Conservation (phyloP, 2,329 filamentous ascomycete species). For the Paecilomyces variotii region DNA sequence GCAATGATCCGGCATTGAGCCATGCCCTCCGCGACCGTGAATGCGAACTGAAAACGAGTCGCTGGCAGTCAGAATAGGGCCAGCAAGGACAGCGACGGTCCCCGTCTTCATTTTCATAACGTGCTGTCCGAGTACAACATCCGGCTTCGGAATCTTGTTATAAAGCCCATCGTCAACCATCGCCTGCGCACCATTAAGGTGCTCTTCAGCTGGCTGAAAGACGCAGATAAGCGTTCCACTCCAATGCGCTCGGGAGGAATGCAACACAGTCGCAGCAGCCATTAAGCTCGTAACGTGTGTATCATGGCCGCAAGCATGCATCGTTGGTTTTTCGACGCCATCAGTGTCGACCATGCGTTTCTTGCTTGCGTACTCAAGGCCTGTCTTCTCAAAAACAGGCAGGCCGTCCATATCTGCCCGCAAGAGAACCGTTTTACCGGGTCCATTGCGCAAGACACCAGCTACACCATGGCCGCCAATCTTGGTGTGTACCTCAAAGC, state of each 20-base stretch:
- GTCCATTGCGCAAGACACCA: conserved; percentile 49
- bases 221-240: conserved; percentile 50
- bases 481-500: conserved; percentile 39
- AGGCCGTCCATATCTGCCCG: conserved; percentile 58
- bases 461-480: conserved; percentile 55
- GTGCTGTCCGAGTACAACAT: conserved; percentile 50
- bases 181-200: conserved; percentile 48
- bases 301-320: conserved; percentile 64
- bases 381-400: conserved; percentile 50
- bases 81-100: conserved; percentile 22
- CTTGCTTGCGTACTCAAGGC: conserved; percentile 48
- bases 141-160: conserved; percentile 46
- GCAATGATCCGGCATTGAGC: conserved; percentile 32
- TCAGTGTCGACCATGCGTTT: conserved; percentile 36
- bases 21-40: conserved; percentile 39
- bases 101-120: conserved; percentile 38
- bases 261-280: conserved; percentile 46
- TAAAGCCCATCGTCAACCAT: conserved; percentile 54
- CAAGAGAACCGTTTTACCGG: conserved; percentile 48
- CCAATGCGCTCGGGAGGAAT: conserved; percentile 41
- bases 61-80: conserved; percentile 26
- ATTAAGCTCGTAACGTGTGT: conserved; percentile 55
- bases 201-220: conserved; percentile 60
- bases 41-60: conserved; percentile 31
- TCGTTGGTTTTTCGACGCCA: conserved; percentile 47